Percentiles rank a stretch among this genome's conserved stretches.
Conservation (phyloP, 345 rosid species). For the Arabidopsis thaliana region DNA sequence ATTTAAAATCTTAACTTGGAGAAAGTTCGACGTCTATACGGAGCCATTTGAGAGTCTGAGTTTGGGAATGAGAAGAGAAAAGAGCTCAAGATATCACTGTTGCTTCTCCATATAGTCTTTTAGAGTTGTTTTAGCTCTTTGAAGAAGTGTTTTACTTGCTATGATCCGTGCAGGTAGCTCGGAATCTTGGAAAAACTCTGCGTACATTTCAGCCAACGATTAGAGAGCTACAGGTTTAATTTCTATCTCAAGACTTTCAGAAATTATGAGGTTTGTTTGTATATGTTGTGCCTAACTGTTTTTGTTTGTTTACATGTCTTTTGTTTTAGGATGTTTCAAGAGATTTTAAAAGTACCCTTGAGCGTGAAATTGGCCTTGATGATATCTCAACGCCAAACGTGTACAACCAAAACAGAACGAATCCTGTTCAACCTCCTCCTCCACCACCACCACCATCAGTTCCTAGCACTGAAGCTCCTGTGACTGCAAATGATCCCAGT, state of each 20-base stretch:
- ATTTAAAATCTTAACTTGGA: background rate
- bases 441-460: slow-evolving; percentile 50
- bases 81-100: background rate
- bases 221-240: slow-evolving; percentile 84
- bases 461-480: slow-evolving; percentile 49
- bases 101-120: slow-evolving; percentile 10
- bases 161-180: slow-evolving; percentile 70
- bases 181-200: slow-evolving; percentile 89
- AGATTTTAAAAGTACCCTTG: slow-evolving; percentile 95
- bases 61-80: slow-evolving; percentile 5
- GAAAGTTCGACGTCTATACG: no score
- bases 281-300: background rate
- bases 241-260: background rate
- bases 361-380: slow-evolving; percentile 86
- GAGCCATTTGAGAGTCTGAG: slow-evolving; percentile 10
- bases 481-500: slow-evolving; percentile 57
- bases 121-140: slow-evolving; percentile 7
- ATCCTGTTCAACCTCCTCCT: slow-evolving; percentile 52
- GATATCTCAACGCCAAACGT: slow-evolving; percentile 55
- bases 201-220: slow-evolving; percentile 95
- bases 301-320: slow-evolving; percentile 21
- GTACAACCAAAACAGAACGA: slow-evolving; percentile 52
- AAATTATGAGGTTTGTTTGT: slow-evolving; percentile 1
- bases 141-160: background rate
- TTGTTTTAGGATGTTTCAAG: slow-evolving; percentile 80